Conservation (phyloP, 352 stramenopile species). For the Lagenidium sp. region DNA sequence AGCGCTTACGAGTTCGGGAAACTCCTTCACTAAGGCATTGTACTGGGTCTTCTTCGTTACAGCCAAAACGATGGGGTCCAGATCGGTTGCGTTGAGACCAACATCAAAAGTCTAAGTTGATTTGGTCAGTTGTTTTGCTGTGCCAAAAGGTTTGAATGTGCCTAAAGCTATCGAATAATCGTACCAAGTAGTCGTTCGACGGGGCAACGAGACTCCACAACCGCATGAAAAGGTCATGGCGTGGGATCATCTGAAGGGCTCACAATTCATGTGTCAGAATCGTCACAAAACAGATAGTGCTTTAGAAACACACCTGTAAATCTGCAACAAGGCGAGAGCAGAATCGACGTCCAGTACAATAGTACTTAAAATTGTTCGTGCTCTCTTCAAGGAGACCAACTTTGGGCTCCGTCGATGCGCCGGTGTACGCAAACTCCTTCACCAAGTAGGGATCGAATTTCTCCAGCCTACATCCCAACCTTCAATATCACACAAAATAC, state of each 20-base stretch:
- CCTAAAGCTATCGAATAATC: no score
- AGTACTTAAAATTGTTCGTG: slow-evolving; percentile 80
- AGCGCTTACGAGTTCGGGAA: slow-evolving; percentile 49
- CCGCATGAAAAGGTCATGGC: slow-evolving; percentile 56
- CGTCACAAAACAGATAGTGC: no score
- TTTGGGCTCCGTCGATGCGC: slow-evolving; percentile 37
- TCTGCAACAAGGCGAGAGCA: slow-evolving; percentile 62
- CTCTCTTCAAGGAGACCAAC: slow-evolving; percentile 65
- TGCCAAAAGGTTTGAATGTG: no score
- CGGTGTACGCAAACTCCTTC: slow-evolving; percentile 73
- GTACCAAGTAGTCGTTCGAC: slow-evolving; percentile 42
- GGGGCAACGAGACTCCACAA: slow-evolving; percentile 38
- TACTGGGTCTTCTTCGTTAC: slow-evolving; percentile 72
- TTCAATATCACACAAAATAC: background rate
- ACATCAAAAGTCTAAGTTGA: slow-evolving; percentile 52
- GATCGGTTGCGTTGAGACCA: slow-evolving; percentile 35
- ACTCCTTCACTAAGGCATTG: slow-evolving; percentile 54
- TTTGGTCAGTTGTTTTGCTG: background rate
- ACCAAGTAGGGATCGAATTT: slow-evolving; percentile 48
- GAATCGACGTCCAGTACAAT: slow-evolving; percentile 71
- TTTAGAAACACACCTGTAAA: slow-evolving; percentile 32
- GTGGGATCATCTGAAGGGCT: slow-evolving; percentile 25
- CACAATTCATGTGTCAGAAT: background rate
- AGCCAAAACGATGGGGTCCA: slow-evolving; percentile 65
- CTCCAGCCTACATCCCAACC: slow-evolving; percentile 30